Evolutionary conservation across 2,329 filamentous ascomycete species (phyloP).

Genomic region (Bipolaris oryzae): DNA sequence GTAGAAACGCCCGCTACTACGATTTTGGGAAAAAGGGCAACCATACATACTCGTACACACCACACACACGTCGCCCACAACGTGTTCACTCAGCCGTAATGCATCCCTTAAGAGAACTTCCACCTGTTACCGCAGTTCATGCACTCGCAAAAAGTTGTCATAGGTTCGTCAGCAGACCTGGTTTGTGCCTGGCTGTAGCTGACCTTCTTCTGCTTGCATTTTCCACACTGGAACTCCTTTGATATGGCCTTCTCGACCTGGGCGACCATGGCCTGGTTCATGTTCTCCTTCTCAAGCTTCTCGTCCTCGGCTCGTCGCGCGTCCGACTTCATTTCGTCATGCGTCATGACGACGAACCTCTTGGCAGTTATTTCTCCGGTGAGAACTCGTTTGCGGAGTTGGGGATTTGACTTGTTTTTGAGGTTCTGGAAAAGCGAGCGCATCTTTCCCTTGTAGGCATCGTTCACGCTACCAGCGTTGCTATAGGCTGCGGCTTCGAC

Average conservation of each 20-base stretch:
- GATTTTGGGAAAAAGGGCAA: neutral
- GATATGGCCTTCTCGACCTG: conserved; percentile 90
- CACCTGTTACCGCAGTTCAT: conserved; percentile 58
- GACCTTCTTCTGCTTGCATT: conserved; percentile 92
- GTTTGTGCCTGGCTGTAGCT: conserved; percentile 97
- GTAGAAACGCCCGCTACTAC: neutral
- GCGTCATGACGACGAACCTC: conserved; percentile 82
- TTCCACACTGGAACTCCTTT: conserved; percentile 84
- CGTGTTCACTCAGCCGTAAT: too few species aligned
- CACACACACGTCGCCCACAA: neutral
- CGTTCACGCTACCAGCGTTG: conserved; percentile 70
- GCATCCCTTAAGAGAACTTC: conserved; percentile 50
- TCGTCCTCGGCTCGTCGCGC: conserved; percentile 78
- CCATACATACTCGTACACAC: neutral
- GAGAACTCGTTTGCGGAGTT: conserved; percentile 77
- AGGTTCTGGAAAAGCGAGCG: conserved; percentile 93
- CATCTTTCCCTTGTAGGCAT: conserved; percentile 84
- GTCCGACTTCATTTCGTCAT: conserved; percentile 88
- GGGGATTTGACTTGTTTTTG: conserved; percentile 86
- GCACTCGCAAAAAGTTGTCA: conserved; percentile 64
- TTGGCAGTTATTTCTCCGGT: conserved; percentile 72
- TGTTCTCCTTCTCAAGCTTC: conserved; percentile 85
- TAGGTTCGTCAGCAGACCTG: conserved; percentile 89
- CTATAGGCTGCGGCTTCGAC: conserved; percentile 79
- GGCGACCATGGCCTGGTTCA: conserved; percentile 95